A percentile compares a stretch with the other conserved stretches of the same genome.
phyloP scores from a whole-genome alignment of 306 rosid species.

The Betula pendula region DNA sequence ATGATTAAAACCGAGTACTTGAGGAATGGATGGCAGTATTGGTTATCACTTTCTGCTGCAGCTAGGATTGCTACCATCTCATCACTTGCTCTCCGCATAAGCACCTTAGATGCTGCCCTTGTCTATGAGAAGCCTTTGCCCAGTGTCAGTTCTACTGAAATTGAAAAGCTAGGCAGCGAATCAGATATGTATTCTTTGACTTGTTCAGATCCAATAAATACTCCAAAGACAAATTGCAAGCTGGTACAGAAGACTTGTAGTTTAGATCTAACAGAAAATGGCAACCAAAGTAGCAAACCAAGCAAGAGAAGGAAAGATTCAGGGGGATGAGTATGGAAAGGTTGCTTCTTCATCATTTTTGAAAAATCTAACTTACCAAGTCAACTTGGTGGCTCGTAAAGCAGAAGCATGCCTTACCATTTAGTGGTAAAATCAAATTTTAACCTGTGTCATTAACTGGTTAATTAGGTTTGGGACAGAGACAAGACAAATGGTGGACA shows the following conservation, averaged over 20 bases:
- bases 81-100: constrained; percentile 81
- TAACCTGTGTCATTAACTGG: constrained; percentile 2
- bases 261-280: neutral
- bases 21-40: constrained; percentile 95
- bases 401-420: neutral
- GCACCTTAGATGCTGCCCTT: constrained; percentile 87
- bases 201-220: neutral
- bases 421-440: neutral
- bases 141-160: constrained; percentile 27
- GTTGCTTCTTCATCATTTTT: neutral
- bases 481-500: neutral
- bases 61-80: constrained; percentile 76
- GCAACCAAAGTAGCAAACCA: neutral
- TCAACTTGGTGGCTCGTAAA: constrained; percentile 1
- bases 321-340: constrained; percentile 3
- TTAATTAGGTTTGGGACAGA: neutral
- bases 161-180: neutral
- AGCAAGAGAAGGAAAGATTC: constrained; percentile 4
- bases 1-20: constrained; percentile 82
- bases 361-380: neutral
- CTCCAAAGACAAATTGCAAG: neutral
- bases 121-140: constrained; percentile 67
- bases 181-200: neutral
- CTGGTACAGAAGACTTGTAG: neutral
- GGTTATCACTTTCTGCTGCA: constrained; percentile 96